Conservation (phyloP, 1,139 yeast genomes). For the Yamadazyma triangularis region DNA sequence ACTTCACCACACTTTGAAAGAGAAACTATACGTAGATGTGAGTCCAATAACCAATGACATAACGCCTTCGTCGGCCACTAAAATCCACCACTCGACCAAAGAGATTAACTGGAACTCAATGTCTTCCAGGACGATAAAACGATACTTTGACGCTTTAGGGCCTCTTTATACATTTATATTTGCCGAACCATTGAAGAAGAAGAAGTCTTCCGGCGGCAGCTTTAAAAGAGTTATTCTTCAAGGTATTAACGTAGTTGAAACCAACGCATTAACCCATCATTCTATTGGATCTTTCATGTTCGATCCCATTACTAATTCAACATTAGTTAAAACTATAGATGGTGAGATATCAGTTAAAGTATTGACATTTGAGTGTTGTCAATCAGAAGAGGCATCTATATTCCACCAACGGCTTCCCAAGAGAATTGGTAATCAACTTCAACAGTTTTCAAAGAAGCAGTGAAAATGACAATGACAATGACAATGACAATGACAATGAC, state of each 20-base stretch:
- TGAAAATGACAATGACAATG: too few relatives aligned
- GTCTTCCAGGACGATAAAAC: slow-evolving; percentile 35
- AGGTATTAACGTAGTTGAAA: slow-evolving; percentile 18
- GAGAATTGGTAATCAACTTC: slow-evolving; percentile 32
- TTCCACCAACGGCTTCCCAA: slow-evolving; percentile 41
- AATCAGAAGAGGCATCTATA: slow-evolving; percentile 37
- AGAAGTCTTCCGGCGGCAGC: slow-evolving; percentile 14
- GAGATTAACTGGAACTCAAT: slow-evolving; percentile 39
- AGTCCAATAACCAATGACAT: slow-evolving; percentile 18
- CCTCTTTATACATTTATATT: slow-evolving; percentile 47
- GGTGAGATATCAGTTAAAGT: slow-evolving; percentile 31
- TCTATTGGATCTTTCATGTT: slow-evolving; percentile 40
- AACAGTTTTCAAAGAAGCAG: slow-evolving; percentile 3
- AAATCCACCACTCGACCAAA: slow-evolving; percentile 36
- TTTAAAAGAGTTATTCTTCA: slow-evolving; percentile 46
- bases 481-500: too few relatives aligned
- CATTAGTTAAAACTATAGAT: slow-evolving; percentile 41
- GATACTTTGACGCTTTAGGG: slow-evolving; percentile 55
- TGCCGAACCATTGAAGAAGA: slow-evolving; percentile 22
- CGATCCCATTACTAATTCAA: slow-evolving; percentile 12
- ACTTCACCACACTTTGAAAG: slow-evolving; percentile 41
- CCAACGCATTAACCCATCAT: slow-evolving; percentile 1
- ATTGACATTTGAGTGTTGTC: slow-evolving; percentile 54
- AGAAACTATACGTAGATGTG: slow-evolving; percentile 24
- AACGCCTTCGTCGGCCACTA: slow-evolving; percentile 53